phyloP scores from a whole-genome alignment of 257 asterid species.

The Dorcoceras hygrometricum region DNA sequence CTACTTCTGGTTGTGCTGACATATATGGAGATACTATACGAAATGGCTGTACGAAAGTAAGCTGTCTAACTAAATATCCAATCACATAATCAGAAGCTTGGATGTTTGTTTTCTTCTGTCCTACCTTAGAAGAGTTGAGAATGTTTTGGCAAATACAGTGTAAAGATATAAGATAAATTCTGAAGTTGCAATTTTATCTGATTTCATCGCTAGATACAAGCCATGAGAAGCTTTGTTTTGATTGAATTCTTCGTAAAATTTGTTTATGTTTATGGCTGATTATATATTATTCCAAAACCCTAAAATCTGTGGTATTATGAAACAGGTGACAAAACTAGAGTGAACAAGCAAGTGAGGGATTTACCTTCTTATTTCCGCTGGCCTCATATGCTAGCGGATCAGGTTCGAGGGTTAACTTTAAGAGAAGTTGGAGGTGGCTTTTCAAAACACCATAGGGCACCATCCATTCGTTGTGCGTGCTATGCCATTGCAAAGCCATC shows the following conservation, averaged over 20 bases:
- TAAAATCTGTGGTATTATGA: slow-evolving; percentile 17
- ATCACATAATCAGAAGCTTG: not conserved
- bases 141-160: not conserved
- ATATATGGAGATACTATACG: not conserved
- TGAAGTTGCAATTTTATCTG: slow-evolving; percentile 12
- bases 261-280: not conserved
- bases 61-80: not conserved
- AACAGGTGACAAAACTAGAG: slow-evolving; percentile 62
- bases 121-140: not conserved
- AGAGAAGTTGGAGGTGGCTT: slow-evolving; percentile 99
- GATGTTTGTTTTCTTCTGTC: not conserved
- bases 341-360: slow-evolving; percentile 48
- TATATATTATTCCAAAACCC: slow-evolving; percentile 7
- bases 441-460: slow-evolving; percentile 89
- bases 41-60: slow-evolving; percentile 7
- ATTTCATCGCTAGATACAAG: not conserved
- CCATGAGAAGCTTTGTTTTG: not conserved
- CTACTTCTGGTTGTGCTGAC: slow-evolving; percentile 4
- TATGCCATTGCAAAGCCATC: slow-evolving; percentile 98
- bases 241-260: not conserved
- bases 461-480: slow-evolving; percentile 84
- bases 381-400: slow-evolving; percentile 97
- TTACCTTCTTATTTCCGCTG: slow-evolving; percentile 73
- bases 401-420: slow-evolving; percentile 86
- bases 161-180: not conserved